Base-by-base conservation (phyloP, 495 filamentous ascomycete species). In the Penicillium canariense region DNA sequence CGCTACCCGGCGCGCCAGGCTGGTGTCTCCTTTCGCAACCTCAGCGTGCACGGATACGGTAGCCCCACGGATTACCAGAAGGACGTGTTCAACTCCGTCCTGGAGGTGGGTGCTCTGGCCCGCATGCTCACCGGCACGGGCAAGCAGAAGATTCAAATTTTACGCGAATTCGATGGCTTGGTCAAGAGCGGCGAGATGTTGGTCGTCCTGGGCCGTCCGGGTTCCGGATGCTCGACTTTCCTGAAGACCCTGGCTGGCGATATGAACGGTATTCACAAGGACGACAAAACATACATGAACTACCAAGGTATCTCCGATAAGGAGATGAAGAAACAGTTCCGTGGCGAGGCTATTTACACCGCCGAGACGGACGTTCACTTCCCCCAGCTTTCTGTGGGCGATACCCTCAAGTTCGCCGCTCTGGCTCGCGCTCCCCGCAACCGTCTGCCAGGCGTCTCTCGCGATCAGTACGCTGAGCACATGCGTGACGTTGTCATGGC, bases 1-100 rank as follows among this genome's bases (percentile, higher is more conserved):
- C 65, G 68, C 23, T 79, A 75, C 54, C 76, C 71, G 0, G 38
- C 62, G 28, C 69, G 78, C 28, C 63, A 72, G 27, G 77, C 77
- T 6, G 78, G 79, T 31, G 56, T 81, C 6, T 60, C 72, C 2
- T 81, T 77, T 61, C 81, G 78, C 60, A 82, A 89, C 59, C 73
- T 94, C 52, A 88, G 81, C 53, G 85, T 90, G 20, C 84, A 90
- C 69, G 89, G 89, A 27, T 92, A 84, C 64, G 89, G 88, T 20
- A 82, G 79, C 39, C 74, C 86, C 1, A 89, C 88, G 2, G 88
- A 92, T 68, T 93, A 88, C 63, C 89, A 94, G 66, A 92, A 91
- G 74, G 84, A 87, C 69, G 84, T 90, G 47, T 73, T 79, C 58
- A 91, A 90, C 68, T 73, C 85, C 23, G 78, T 84, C 63, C 69